These are phyloP conservation scores for Pseudocercospora eumusae DNA, from an alignment of 2,329 filamentous ascomycete species.

Conservation along the genomic window DNA sequence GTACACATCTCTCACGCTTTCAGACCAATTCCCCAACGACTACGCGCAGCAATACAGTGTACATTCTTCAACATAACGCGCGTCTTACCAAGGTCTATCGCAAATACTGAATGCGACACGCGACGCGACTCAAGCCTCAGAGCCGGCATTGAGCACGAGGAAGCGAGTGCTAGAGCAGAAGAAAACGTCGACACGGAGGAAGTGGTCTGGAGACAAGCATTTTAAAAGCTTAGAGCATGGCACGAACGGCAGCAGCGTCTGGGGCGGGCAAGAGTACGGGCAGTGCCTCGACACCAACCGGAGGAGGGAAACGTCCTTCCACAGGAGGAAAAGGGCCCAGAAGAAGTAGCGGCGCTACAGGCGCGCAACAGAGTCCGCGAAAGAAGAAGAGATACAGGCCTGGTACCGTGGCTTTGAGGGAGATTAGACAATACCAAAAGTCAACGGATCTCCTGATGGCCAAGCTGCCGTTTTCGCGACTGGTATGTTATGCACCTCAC, in stretches of 20 bases:
- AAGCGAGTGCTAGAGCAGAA: not conserved
- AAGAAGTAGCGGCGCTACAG: constrained; percentile 20
- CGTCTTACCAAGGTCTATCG: no score
- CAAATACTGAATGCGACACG: constrained; percentile 11
- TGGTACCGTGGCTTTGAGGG: constrained; percentile 92
- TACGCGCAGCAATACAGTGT: not conserved
- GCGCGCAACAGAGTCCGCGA: constrained; percentile 24
- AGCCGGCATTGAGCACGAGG: not conserved
- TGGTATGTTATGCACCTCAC: no score
- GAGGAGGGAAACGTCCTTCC: constrained; percentile 32
- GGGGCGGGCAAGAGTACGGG: constrained; percentile 18
- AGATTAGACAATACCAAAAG: constrained; percentile 98
- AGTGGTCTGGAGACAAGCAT: not conserved
- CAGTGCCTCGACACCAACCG: constrained; percentile 12
- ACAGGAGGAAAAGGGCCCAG: constrained; percentile 28
- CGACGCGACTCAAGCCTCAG: constrained; percentile 1
- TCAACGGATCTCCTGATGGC: constrained; percentile 92
- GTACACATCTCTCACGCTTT: not conserved
- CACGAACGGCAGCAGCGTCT: constrained; percentile 17
- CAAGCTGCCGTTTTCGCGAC: constrained; percentile 96
- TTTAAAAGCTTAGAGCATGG: constrained; percentile 5
- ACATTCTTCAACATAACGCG: not conserved
- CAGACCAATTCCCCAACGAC: not conserved
- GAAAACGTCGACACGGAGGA: not conserved
- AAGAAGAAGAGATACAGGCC: constrained; percentile 47